Percentiles rank a stretch among this genome's conserved stretches.
Conservation (phyloP, 2,329 filamentous ascomycete genomes). For the Periconia digitata region DNA sequence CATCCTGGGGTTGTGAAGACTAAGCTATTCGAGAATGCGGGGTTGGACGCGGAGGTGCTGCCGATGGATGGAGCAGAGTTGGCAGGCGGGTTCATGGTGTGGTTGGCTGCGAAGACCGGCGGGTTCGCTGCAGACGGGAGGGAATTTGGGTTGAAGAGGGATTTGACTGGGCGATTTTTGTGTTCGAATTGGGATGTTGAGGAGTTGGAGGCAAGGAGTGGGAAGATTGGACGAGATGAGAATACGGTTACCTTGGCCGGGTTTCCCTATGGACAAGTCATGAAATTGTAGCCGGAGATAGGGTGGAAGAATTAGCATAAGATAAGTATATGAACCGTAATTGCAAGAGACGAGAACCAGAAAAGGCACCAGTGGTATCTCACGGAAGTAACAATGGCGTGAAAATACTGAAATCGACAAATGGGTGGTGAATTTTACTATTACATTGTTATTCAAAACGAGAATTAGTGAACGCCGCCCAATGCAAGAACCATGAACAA, state of each 20-base stretch:
- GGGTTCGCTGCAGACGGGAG: background rate
- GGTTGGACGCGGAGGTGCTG: constrained; percentile 5
- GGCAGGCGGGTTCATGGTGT: constrained; percentile 9
- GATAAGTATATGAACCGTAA: too few relatives aligned
- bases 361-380: too few relatives aligned
- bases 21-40: background rate
- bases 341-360: too few relatives aligned
- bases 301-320: background rate
- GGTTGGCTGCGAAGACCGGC: constrained; percentile 3
- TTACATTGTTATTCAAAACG: too few relatives aligned
- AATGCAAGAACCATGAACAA: constrained; percentile 1
- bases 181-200: constrained; percentile 23
- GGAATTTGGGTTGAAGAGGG: constrained; percentile 1
- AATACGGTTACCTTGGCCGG: background rate
- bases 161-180: constrained; percentile 2
- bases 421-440: too few relatives aligned
- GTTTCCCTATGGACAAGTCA: background rate
- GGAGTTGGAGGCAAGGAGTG: constrained; percentile 3
- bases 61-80: constrained; percentile 20
- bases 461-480: constrained; percentile 4
- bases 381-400: too few relatives aligned
- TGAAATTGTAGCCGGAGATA: background rate
- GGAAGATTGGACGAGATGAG: background rate
- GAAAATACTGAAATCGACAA: too few relatives aligned
- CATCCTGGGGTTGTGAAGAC: background rate